A percentile compares a stretch with the other conserved stretches of the same genome.
These are phyloP conservation scores for Neurospora crassa DNA, from an alignment of 2,329 filamentous ascomycete genomes.

Conservation along the genomic window DNA sequence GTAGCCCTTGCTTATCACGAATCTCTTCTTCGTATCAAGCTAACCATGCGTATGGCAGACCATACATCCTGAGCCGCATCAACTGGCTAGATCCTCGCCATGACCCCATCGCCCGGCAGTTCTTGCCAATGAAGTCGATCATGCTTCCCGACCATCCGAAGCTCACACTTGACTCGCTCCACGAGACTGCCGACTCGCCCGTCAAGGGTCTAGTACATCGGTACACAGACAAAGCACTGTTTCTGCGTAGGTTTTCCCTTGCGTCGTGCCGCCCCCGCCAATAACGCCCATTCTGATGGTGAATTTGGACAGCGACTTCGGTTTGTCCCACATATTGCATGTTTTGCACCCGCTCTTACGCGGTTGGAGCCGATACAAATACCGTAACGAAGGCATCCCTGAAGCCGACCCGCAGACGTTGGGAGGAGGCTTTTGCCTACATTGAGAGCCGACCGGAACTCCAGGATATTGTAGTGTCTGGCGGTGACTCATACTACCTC, in stretches of 20 bases:
- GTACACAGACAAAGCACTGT: constrained; percentile 54
- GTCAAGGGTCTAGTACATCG: constrained; percentile 50
- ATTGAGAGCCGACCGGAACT: constrained; percentile 40
- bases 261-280: background rate
- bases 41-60: constrained; percentile 25
- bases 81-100: constrained; percentile 49
- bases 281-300: constrained; percentile 12
- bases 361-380: constrained; percentile 45
- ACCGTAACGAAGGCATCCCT: constrained; percentile 36
- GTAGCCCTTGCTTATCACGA: background rate
- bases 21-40: background rate
- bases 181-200: constrained; percentile 45
- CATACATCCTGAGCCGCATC: constrained; percentile 48
- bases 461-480: constrained; percentile 52
- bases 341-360: constrained; percentile 53
- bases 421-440: constrained; percentile 47
- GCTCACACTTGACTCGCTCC: constrained; percentile 47
- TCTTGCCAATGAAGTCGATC: constrained; percentile 45
- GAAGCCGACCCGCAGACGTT: constrained; percentile 32
- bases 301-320: constrained; percentile 35
- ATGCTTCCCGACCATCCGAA: constrained; percentile 45
- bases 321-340: constrained; percentile 55
- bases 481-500: constrained; percentile 52
- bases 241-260: constrained; percentile 39
- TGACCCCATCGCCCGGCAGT: constrained; percentile 52